phyloP scores from a whole-genome alignment of 805 yeast genomes.

The Candida silvicultrix region DNA sequence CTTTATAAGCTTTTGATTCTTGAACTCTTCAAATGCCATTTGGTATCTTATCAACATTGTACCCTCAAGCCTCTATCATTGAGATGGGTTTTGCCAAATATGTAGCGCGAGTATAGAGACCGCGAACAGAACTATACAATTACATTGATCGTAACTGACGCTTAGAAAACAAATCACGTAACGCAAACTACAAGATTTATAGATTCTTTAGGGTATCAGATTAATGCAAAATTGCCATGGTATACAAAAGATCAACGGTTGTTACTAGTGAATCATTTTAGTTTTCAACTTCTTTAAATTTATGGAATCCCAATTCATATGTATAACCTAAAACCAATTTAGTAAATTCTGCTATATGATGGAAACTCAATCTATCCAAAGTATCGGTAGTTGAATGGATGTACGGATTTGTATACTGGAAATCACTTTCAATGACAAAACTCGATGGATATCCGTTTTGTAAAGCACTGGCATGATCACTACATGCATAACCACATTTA shows the following conservation, averaged over 20 bases:
- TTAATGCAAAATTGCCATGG: no score
- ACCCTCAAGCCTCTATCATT: no score
- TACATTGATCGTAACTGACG: no score
- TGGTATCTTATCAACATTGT: no score
- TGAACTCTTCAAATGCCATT: neutral
- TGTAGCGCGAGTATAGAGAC: no score
- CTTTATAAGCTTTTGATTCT: neutral
- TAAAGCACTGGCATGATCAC: constrained; percentile 86
- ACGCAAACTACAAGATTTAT: no score
- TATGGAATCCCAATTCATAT: constrained; percentile 53
- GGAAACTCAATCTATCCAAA: constrained; percentile 68
- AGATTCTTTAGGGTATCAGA: no score
- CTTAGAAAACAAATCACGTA: no score
- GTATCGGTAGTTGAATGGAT: constrained; percentile 81
- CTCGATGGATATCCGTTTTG: constrained; percentile 81
- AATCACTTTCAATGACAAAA: constrained; percentile 73
- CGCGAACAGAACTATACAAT: no score
- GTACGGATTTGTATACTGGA: constrained; percentile 55
- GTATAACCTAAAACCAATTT: constrained; percentile 71
- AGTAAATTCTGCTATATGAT: constrained; percentile 75
- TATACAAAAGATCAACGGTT: no score
- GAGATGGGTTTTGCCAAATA: no score
- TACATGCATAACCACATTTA: constrained; percentile 85
- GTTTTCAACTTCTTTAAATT: constrained; percentile 9
- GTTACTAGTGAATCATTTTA: neutral